Base-by-base conservation (phyloP, 176 grass and related monocot species). In the Guadua angustifolia region DNA sequence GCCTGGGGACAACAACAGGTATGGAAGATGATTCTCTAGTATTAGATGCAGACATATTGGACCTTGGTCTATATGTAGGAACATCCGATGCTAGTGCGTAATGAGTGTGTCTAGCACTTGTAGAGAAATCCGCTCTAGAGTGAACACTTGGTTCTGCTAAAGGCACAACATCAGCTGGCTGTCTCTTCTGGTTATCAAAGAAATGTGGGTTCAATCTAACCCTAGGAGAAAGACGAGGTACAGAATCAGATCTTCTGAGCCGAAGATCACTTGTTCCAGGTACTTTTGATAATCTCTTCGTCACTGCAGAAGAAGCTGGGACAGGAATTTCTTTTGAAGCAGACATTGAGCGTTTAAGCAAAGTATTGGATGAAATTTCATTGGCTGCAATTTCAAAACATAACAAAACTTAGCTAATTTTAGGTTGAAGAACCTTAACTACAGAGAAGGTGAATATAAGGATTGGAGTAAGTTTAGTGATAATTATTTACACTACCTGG, bases 251-350 rank as follows among this genome's bases (percentile, higher is more conserved):
- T 88, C 92, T 93, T 24, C 61, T 84, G 50, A 86, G 77, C 50
- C 47, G 88, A 58, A 75, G 26, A 74, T 84, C 83, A 44, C 45
- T 74, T 85, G 79, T 82, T 43, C 46, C 52, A 53, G 79, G 83
- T 71, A 71, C 75, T 75, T 89, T 90, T 85, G 89, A 77, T 79
- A 87, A 86, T 85, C 73, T 92, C 84, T 82, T 88, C 13, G 50
- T 36, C 78, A 88, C 36, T 80, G 83, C 66, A 70, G 84, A 51
- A 82, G 87, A 58, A 87, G 78, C 12, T 67, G 79, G 60, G 40
- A 38, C 65, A 83, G 71, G 59, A 86, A 32, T 74, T 78, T 79
- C 79, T 83, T 92, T 94, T 32, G 82, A 79, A 79, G 36, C 9
- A 77, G 82, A 82, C 63, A 84, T 83, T 71, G 69, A 60, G 33